Conservation (phyloP, 305 asterid genomes). For the Fraxinus floribunda region DNA sequence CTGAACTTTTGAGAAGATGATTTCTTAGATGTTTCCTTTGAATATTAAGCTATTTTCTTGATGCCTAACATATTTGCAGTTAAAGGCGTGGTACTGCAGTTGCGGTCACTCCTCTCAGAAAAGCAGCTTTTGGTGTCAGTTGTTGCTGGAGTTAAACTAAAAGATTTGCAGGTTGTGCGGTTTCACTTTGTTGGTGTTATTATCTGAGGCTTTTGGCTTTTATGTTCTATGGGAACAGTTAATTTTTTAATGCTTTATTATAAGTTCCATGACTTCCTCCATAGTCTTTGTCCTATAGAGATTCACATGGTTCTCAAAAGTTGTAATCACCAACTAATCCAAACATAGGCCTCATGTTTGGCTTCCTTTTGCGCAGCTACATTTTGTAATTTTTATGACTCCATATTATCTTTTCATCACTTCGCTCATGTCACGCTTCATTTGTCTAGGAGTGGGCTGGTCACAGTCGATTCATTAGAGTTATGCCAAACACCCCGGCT, state of each 20-base stretch:
- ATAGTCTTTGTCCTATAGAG: neutral
- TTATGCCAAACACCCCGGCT: constrained; percentile 97
- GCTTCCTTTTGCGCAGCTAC: neutral
- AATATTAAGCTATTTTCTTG: constrained; percentile 5
- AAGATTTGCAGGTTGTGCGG: constrained; percentile 78
- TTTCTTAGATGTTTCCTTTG: neutral
- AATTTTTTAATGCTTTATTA: neutral
- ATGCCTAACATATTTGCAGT: constrained; percentile 42
- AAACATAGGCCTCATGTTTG: neutral
- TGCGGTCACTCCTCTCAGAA: constrained; percentile 65
- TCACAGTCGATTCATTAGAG: constrained; percentile 72
- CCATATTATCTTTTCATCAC: neutral
- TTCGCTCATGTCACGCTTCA: neutral
- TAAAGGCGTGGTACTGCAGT: constrained; percentile 60
- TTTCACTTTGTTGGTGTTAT: neutral
- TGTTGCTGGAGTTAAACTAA: constrained; percentile 82
- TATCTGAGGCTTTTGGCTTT: neutral
- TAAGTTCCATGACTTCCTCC: neutral
- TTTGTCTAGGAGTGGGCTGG: constrained; percentile 85
- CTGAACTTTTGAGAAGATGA: neutral
- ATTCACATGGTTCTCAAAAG: neutral
- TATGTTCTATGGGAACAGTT: neutral
- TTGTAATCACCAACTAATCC: neutral
- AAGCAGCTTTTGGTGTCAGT: constrained; percentile 87
- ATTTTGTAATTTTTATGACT: neutral